Percentiles rank a stretch among this genome's conserved stretches.
phyloP scores from a whole-genome alignment of 2,329 filamentous ascomycete species.

The Alternaria solani region DNA sequence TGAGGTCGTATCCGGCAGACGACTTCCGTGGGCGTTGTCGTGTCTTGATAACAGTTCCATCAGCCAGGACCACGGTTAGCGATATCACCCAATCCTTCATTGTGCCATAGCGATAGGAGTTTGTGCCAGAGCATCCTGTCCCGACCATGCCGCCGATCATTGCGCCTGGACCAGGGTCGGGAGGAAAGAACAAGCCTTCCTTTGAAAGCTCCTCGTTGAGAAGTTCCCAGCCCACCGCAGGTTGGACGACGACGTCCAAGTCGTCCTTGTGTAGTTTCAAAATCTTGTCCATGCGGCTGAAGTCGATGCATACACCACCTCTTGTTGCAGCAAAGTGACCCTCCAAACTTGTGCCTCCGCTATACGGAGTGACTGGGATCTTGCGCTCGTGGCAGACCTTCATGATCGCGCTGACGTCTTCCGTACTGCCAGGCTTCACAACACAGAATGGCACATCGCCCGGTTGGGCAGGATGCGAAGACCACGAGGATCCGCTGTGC shows the following conservation, averaged over 20 bases:
- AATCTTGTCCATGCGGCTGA: conserved; percentile 84
- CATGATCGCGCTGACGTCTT: conserved; percentile 87
- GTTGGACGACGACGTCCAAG: conserved; percentile 64
- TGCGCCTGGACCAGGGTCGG: conserved; percentile 87
- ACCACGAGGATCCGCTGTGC: conserved; percentile 71
- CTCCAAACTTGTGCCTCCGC: conserved; percentile 87
- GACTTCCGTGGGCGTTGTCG: conserved; percentile 87
- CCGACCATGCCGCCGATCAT: conserved; percentile 92
- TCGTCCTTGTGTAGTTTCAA: conserved; percentile 76
- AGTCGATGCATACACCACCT: conserved; percentile 86
- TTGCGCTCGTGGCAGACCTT: conserved; percentile 81
- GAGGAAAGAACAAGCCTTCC: conserved; percentile 84
- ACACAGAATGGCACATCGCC: conserved; percentile 65
- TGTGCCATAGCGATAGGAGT: conserved; percentile 90
- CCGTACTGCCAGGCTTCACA: conserved; percentile 78
- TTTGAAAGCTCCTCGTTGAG: conserved; percentile 81
- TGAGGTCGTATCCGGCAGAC: conserved; percentile 90
- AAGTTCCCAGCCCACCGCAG: conserved; percentile 84
- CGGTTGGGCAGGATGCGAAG: conserved; percentile 58
- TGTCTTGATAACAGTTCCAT: conserved; percentile 90
- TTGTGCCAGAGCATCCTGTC: conserved; percentile 81
- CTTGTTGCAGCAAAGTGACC: conserved; percentile 86
- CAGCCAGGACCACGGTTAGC: conserved; percentile 86
- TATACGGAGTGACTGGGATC: conserved; percentile 88
- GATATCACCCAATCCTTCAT: conserved; percentile 94